Evolutionary conservation across 345 rosid species (phyloP).

Genomic region (Eucalyptus microcorys): DNA sequence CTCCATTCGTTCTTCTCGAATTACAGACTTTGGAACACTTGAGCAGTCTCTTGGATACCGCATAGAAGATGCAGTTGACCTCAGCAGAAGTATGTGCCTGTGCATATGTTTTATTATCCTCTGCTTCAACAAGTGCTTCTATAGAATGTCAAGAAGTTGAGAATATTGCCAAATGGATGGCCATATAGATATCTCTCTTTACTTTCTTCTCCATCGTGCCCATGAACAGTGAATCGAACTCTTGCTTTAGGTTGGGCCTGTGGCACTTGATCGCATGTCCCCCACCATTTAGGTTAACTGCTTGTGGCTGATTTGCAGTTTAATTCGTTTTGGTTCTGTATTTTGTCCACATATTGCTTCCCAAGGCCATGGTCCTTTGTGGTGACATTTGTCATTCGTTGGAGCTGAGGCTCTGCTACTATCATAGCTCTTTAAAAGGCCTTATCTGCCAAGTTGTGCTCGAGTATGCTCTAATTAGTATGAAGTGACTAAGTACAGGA

Average conservation of each 20-base stretch:
- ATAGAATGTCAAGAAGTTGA: background rate
- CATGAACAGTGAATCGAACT: background rate
- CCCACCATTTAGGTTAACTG: background rate
- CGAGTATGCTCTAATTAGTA: background rate
- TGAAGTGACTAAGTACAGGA: background rate
- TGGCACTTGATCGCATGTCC: background rate
- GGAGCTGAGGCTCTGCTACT: background rate
- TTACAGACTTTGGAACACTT: slow-evolving; percentile 24
- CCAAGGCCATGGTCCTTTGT: background rate
- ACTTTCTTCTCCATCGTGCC: background rate
- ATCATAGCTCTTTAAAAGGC: background rate
- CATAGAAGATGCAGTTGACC: slow-evolving; percentile 38
- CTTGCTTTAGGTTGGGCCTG: background rate
- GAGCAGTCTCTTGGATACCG: slow-evolving; percentile 37
- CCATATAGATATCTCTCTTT: background rate
- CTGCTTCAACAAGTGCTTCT: background rate
- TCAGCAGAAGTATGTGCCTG: slow-evolving; percentile 27
- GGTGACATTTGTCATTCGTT: background rate
- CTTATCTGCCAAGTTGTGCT: background rate
- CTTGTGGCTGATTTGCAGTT: background rate
- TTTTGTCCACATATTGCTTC: background rate
- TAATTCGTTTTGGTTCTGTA: background rate
- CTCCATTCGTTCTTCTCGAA: slow-evolving; percentile 14
- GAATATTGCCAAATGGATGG: background rate
- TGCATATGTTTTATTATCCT: background rate